A percentile compares a stretch with the other conserved stretches of the same genome.
Evolutionary conservation across 176 grass and related monocot species (phyloP).

Genomic region (Eremochloa ophiuroides): DNA sequence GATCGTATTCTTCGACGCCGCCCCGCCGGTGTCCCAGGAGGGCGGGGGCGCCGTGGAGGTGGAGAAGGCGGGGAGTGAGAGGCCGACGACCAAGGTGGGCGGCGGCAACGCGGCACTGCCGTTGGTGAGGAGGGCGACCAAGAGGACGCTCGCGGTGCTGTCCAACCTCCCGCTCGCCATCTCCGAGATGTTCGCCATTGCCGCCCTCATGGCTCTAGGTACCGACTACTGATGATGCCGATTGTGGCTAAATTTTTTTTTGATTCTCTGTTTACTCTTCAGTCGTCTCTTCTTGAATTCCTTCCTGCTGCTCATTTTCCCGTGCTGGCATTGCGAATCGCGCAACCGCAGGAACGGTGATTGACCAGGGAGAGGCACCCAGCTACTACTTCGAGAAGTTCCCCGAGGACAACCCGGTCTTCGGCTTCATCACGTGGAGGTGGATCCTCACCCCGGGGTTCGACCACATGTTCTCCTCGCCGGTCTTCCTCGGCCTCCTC

Average conservation of each 20-base stretch:
- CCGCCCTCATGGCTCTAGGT: conserved; percentile 83
- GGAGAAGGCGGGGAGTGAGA: not conserved
- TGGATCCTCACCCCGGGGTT: conserved; percentile 91
- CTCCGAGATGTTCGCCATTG: conserved; percentile 76
- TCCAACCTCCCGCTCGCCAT: conserved; percentile 89
- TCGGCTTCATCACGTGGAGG: conserved; percentile 85
- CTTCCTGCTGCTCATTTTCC: not conserved
- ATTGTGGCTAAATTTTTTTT: not conserved
- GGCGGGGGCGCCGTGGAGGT: not conserved
- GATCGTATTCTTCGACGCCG: conserved; percentile 74
- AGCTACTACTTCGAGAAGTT: conserved; percentile 80
- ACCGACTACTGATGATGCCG: not conserved
- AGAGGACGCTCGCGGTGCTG: conserved; percentile 51
- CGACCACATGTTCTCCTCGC: conserved; percentile 96
- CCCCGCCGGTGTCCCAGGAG: conserved; percentile 36
- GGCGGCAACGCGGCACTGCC: conserved; percentile 19
- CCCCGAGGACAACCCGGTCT: conserved; percentile 74
- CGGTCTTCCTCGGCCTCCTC: conserved; percentile 79
- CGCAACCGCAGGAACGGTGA: conserved; percentile 54
- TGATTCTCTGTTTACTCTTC: not conserved
- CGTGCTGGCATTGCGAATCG: conserved; percentile 3
- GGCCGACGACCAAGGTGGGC: not conserved
- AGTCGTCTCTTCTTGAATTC: not conserved
- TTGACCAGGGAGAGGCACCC: conserved; percentile 80
- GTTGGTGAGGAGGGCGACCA: conserved; percentile 44